Base-by-base conservation (phyloP, 768 basidiomycete species). In the Pisolithus sp. region DNA sequence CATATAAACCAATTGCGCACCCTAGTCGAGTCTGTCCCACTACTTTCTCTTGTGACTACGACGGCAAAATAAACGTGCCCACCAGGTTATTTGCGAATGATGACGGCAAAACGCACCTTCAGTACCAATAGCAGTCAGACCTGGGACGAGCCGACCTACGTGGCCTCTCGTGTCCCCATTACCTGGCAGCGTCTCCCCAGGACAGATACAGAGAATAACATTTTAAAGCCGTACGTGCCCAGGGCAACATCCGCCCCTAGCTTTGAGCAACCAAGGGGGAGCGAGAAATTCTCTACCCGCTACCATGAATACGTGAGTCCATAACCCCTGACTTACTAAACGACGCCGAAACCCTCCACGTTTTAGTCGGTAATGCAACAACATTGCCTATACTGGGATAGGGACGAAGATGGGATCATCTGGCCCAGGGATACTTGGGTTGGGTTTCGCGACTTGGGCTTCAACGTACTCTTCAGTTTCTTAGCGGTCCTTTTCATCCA, bases 391-490 rank as follows among this genome's bases (percentile, higher is more conserved):
- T 75, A 72, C 54, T 75, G 73, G 64, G 74, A 76, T 49, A 57
- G 51, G 7, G 70, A 75, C 54, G 28, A 53, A 4, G 76, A 78
- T 49, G 73, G 73, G 2, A 51, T 76, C 42, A 71, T 78, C 47
- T 76, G 72, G 71, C 76, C 75, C 4, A 49, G 56, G 10, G 73
- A 76, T 48, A 77, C 76, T 7, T 75, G 62, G 59, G 54, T 57
- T 7, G 73, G 71, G 15, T 73, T 76, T 57, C 66, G 68, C 52
- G 64, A 65, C 24, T 67, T 77, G 26, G 71, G 72, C 7, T 77
- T 72, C 68, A 65, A 67, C 48, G n/a, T 72, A 45, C 50, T 73
- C 42, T 65, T 76, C 50, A 57, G 63, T 50, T 46, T 72, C 18
- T 48, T 72, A 26, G 65, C 72, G 31, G 57, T 59, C 49, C 55